These are phyloP conservation scores for Neopestalotiopsis sp. DNA, from an alignment of 2,329 filamentous ascomycete species.

Conservation along the genomic window DNA sequence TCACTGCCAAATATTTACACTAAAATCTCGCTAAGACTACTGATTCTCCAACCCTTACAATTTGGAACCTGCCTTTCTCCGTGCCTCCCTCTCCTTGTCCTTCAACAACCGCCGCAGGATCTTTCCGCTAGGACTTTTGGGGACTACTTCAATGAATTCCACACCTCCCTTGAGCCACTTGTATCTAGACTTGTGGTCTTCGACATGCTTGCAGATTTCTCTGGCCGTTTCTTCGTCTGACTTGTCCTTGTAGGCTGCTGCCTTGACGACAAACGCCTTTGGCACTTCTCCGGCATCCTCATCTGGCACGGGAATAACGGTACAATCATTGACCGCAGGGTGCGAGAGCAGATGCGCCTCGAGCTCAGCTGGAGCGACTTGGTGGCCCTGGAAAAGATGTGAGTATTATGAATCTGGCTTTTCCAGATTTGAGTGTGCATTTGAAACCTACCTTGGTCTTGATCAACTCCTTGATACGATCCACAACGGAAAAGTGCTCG, in stretches of 20 bases:
- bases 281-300: constrained; percentile 68
- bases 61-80: constrained; percentile 64
- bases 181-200: constrained; percentile 61
- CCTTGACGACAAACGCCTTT: constrained; percentile 68
- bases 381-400: constrained; percentile 58
- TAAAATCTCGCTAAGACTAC: no score
- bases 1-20: no score
- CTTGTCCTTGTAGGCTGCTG: constrained; percentile 38
- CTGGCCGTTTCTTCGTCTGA: constrained; percentile 44
- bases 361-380: constrained; percentile 84
- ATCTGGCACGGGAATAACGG: constrained; percentile 76
- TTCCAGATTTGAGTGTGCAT: neutral
- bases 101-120: constrained; percentile 66
- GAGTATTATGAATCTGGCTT: neutral
- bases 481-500: constrained; percentile 85
- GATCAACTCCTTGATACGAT: constrained; percentile 65
- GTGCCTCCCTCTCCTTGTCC: constrained; percentile 69
- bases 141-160: constrained; percentile 61
- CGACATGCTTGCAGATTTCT: constrained; percentile 57
- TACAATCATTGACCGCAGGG: constrained; percentile 74
- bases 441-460: constrained; percentile 50
- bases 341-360: constrained; percentile 75
- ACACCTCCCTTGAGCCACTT: constrained; percentile 62
- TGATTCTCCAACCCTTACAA: constrained; percentile 45
- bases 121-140: constrained; percentile 70